A percentile compares a stretch with the other conserved stretches of the same genome.
Conservation (phyloP, 2,329 filamentous ascomycete genomes). For the Colletotrichum nymphaeae region DNA sequence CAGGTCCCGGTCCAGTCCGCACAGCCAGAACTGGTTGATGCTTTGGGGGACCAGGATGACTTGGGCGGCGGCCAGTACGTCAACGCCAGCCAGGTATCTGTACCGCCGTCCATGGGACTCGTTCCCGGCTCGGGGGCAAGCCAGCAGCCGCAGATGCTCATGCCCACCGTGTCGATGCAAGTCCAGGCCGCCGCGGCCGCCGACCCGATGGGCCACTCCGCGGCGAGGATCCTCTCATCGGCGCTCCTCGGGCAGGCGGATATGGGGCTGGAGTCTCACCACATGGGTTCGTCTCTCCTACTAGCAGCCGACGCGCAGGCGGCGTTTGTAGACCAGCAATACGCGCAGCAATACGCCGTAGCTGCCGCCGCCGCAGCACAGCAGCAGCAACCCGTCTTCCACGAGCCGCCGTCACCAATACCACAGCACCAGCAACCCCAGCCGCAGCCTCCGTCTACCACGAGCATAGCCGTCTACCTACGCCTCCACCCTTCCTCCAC, state of each 20-base stretch:
- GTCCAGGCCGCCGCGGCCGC: slow-evolving; percentile 10
- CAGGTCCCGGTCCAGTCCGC: not conserved
- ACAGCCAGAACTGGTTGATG: slow-evolving; percentile 33
- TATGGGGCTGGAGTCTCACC: slow-evolving; percentile 48
- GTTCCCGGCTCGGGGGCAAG: slow-evolving; percentile 19
- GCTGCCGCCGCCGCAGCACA: slow-evolving; percentile 26
- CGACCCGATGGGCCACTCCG: slow-evolving; percentile 21
- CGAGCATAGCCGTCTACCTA: slow-evolving; percentile 71
- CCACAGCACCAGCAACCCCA: too few relatives aligned
- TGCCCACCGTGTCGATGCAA: slow-evolving; percentile 28
- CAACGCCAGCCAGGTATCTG: slow-evolving; percentile 23
- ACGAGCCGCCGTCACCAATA: slow-evolving; percentile 28
- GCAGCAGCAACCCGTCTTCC: slow-evolving; percentile 39
- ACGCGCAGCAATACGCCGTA: slow-evolving; percentile 43
- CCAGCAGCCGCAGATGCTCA: slow-evolving; percentile 27
- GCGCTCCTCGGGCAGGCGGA: slow-evolving; percentile 25
- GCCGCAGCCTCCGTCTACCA: slow-evolving; percentile 5
- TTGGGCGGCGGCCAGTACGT: slow-evolving; percentile 21
- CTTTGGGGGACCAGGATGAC: not conserved
- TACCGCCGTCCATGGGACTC: slow-evolving; percentile 17
- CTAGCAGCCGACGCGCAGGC: slow-evolving; percentile 51
- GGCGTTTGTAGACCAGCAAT: slow-evolving; percentile 48
- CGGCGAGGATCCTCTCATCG: slow-evolving; percentile 23
- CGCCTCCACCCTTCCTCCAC: slow-evolving; percentile 75
- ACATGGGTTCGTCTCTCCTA: slow-evolving; percentile 50